phyloP scores from a whole-genome alignment of 78 protist species.

The Bodo saltans region DNA sequence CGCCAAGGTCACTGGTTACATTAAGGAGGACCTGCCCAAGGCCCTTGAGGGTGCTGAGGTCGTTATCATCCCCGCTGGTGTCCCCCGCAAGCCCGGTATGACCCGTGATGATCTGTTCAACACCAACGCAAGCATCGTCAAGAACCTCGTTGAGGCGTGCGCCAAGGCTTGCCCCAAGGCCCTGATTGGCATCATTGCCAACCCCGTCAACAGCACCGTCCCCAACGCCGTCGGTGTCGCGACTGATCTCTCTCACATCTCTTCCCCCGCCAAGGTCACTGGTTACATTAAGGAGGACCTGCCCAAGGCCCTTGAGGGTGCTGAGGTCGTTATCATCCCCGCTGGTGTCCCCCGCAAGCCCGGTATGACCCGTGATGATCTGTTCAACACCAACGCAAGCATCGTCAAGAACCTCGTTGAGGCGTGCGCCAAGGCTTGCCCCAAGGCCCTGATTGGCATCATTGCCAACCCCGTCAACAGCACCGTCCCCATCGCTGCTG shows the following conservation, averaged over 20 bases:
- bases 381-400: slow-evolving; percentile 72
- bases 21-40: slow-evolving; percentile 29
- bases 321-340: slow-evolving; percentile 70
- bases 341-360: slow-evolving; percentile 92
- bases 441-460: slow-evolving; percentile 63
- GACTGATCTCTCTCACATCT: slow-evolving; percentile 70
- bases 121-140: slow-evolving; percentile 67
- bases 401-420: slow-evolving; percentile 60
- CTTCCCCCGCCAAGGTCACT: slow-evolving; percentile 44
- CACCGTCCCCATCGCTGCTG: slow-evolving; percentile 71
- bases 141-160: slow-evolving; percentile 57
- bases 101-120: slow-evolving; percentile 77
- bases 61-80: slow-evolving; percentile 82
- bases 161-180: slow-evolving; percentile 74
- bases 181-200: slow-evolving; percentile 58
- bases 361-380: slow-evolving; percentile 78
- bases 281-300: slow-evolving; percentile 36
- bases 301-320: slow-evolving; percentile 48
- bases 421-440: slow-evolving; percentile 67
- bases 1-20: slow-evolving; percentile 28
- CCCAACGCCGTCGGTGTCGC: slow-evolving; percentile 67
- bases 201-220: slow-evolving; percentile 78
- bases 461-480: slow-evolving; percentile 83
- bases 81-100: slow-evolving; percentile 87
- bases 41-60: slow-evolving; percentile 58